These are phyloP conservation scores for Limonium bicolor DNA, from an alignment of 148 eudicot genomes.

Conservation along the genomic window DNA sequence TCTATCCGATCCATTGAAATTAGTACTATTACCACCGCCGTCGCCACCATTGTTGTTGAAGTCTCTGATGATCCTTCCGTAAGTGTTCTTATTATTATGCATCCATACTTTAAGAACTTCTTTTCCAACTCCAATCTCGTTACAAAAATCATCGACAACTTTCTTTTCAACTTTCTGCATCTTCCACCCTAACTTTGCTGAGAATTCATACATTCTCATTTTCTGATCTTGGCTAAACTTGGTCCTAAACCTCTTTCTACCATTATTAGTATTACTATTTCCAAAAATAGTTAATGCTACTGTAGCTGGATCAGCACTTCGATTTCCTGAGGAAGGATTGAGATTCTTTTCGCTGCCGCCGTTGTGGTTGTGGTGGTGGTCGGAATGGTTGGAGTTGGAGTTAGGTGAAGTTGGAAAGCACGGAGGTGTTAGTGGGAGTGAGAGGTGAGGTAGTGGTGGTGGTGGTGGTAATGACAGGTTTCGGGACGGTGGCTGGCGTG, in stretches of 20 bases:
- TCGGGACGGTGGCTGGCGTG: background rate
- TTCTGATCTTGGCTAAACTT: conserved; percentile 37
- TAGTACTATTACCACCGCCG: background rate
- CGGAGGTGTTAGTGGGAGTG: too few species aligned
- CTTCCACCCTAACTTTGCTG: conserved; percentile 39
- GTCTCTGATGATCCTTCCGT: background rate
- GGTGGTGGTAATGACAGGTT: background rate
- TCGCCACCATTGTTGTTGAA: background rate
- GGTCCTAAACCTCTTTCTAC: conserved; percentile 30
- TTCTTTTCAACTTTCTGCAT: conserved; percentile 25
- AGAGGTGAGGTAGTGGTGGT: too few species aligned
- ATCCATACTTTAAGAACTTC: conserved; percentile 44
- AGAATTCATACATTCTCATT: conserved; percentile 30
- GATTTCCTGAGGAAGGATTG: too few species aligned
- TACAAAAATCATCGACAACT: conserved; percentile 26
- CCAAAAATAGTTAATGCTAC: too few species aligned
- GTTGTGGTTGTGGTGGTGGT: background rate
- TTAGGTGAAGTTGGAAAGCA: too few species aligned
- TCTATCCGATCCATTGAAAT: too few species aligned
- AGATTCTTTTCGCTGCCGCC: background rate
- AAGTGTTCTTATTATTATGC: conserved; percentile 34
- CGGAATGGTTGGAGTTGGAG: too few species aligned
- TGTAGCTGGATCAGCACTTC: too few species aligned
- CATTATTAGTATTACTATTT: background rate
- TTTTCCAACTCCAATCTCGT: conserved; percentile 21